These are phyloP conservation scores for Quercus tomentella DNA, from an alignment of 331 rosid species.

Conservation along the genomic window DNA sequence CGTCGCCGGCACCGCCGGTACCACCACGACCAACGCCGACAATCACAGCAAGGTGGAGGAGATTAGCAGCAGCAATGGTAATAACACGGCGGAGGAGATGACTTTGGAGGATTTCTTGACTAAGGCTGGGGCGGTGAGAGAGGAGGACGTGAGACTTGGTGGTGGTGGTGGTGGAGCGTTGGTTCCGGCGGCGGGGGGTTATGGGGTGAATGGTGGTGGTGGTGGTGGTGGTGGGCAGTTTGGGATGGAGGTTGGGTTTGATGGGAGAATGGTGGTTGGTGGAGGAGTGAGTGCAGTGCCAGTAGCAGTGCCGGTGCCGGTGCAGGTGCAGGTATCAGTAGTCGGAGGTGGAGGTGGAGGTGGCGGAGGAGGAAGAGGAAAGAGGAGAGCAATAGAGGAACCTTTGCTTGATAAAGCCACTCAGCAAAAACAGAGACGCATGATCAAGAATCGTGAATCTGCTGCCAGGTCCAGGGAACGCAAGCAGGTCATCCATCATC, in stretches of 20 bases:
- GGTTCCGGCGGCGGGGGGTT: slow-evolving; percentile 9
- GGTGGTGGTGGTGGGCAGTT: slow-evolving; percentile 8
- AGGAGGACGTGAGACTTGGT: slow-evolving; percentile 44
- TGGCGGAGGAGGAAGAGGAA: slow-evolving; percentile 43
- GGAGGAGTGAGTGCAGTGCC: slow-evolving; percentile 15
- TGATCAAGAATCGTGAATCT: slow-evolving; percentile 93
- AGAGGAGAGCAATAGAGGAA: slow-evolving; percentile 64
- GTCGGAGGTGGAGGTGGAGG: slow-evolving; percentile 8
- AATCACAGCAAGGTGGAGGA: no score
- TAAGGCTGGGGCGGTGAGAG: slow-evolving; percentile 54
- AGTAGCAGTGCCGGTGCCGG: no score
- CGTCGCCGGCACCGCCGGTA: slow-evolving; percentile 30
- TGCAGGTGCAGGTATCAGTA: no score
- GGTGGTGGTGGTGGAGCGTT: slow-evolving; percentile 21
- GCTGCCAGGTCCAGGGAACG: slow-evolving; percentile 98
- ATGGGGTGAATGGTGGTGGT: slow-evolving; percentile 12
- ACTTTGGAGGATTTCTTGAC: slow-evolving; percentile 76
- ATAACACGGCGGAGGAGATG: slow-evolving; percentile 24
- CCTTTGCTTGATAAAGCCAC: slow-evolving; percentile 72
- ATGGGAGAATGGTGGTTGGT: slow-evolving; percentile 23
- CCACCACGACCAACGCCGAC: no score
- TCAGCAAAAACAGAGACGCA: slow-evolving; percentile 75
- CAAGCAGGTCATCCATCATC: slow-evolving; percentile 53
- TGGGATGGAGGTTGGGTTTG: slow-evolving; percentile 32
- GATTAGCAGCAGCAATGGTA: no score